Conservation (phyloP, 257 asterid species). For the Buddleja alternifolia region DNA sequence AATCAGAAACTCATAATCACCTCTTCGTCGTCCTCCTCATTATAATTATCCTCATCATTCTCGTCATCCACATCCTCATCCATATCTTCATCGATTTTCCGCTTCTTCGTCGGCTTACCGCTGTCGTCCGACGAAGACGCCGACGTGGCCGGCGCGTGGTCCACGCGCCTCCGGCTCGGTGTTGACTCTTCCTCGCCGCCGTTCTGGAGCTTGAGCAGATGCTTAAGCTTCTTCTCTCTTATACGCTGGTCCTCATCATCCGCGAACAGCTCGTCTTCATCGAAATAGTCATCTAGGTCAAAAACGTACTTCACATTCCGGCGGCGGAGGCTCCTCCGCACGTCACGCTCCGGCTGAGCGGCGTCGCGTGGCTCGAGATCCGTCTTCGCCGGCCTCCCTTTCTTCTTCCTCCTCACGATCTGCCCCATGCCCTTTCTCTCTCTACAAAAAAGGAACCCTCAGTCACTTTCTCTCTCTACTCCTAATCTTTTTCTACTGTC, state of each 20-base stretch:
- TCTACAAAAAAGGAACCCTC: conserved; percentile 48
- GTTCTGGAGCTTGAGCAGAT: conserved; percentile 59
- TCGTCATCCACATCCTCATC: conserved; percentile 48
- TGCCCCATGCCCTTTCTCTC: conserved; percentile 66
- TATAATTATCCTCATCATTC: conserved; percentile 36
- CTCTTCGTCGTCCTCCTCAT: conserved; percentile 49
- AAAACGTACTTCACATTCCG: conserved; percentile 87
- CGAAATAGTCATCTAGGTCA: conserved; percentile 94
- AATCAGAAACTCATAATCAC: conserved; percentile 36
- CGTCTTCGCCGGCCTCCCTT: conserved; percentile 83
- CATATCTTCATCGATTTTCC: conserved; percentile 55
- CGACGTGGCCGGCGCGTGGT: conserved; percentile 53
- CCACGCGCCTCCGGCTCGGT: conserved; percentile 45
- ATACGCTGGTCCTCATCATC: conserved; percentile 71
- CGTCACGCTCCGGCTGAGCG: conserved; percentile 51
- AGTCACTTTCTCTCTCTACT: conserved; percentile 39
- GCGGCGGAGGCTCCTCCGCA: conserved; percentile 86
- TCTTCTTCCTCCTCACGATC: conserved; percentile 90
- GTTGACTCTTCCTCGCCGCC: conserved; percentile 37
- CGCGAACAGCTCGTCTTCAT: conserved; percentile 80
- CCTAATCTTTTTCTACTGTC: conserved; percentile 16
- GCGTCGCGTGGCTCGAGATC: conserved; percentile 48
- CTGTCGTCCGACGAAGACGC: conserved; percentile 54
- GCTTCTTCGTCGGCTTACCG: conserved; percentile 64
- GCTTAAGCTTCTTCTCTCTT: conserved; percentile 82